phyloP scores from a whole-genome alignment of 129 eudicot species.

The Deinandra increscens region DNA sequence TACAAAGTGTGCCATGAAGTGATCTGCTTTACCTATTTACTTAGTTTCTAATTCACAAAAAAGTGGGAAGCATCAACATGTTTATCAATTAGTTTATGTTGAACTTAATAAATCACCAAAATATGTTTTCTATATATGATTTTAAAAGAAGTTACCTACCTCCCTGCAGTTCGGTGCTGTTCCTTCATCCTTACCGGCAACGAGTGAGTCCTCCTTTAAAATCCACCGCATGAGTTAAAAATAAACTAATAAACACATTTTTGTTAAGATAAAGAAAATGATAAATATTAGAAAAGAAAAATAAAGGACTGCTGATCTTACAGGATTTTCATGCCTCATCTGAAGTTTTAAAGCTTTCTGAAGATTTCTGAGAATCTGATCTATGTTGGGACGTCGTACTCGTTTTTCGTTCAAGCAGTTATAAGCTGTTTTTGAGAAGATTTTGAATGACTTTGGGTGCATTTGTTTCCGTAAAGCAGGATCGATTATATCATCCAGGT shows the following conservation, averaged over 20 bases:
- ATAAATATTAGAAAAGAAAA: neutral
- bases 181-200: too few species aligned
- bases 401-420: neutral
- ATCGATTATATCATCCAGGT: slow-evolving; percentile 7
- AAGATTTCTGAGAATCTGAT: neutral
- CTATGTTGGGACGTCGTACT: slow-evolving; percentile 4
- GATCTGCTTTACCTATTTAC: too few species aligned
- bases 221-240: neutral
- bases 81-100: too few species aligned
- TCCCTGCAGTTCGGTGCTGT: too few species aligned
- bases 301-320: neutral
- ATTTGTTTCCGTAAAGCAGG: neutral
- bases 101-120: too few species aligned
- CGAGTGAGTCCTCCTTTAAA: neutral
- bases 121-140: too few species aligned
- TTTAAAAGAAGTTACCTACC: too few species aligned
- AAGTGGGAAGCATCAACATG: too few species aligned
- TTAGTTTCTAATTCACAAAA: too few species aligned
- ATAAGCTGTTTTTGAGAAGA: slow-evolving; percentile 9
- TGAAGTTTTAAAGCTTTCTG: neutral
- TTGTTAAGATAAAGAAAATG: neutral
- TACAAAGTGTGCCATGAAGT: too few species aligned
- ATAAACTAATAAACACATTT: neutral
- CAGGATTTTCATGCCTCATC: neutral
- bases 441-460: neutral